phyloP scores from a whole-genome alignment of 2,329 filamentous ascomycete species.

The Eurotiales sp. region DNA sequence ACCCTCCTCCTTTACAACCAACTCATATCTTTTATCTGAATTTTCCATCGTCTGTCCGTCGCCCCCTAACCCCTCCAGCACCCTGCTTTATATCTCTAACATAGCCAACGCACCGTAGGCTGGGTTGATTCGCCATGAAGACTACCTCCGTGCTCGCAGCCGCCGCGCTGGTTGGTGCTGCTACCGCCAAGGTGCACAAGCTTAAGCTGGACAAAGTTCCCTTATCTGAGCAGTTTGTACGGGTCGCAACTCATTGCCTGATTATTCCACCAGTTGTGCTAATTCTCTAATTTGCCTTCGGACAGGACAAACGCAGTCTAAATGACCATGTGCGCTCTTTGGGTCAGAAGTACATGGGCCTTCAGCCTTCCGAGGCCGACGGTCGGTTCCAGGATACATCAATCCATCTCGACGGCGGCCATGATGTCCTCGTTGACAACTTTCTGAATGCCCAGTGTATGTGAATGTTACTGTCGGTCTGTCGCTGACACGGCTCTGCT shows the following conservation, averaged over 20 bases:
- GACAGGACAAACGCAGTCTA: conserved; percentile 71
- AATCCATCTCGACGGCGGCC: conserved; percentile 61
- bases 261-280: neutral
- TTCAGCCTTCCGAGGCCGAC: conserved; percentile 64
- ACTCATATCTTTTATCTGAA: neutral
- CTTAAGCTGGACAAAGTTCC: conserved; percentile 98
- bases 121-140: conserved; percentile 64
- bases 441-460: conserved; percentile 98
- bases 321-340: conserved; percentile 76
- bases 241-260: conserved; percentile 32
- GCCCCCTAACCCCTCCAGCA: neutral
- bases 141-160: conserved; percentile 72
- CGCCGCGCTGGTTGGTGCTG: conserved; percentile 75
- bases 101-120: conserved; percentile 9
- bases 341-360: conserved; percentile 93
- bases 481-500: neutral
- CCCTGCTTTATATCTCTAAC: conserved; percentile 14
- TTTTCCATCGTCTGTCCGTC: neutral
- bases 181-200: conserved; percentile 84
- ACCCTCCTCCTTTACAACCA: conserved; percentile 18
- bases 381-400: conserved; percentile 76
- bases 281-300: conserved; percentile 15
- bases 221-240: conserved; percentile 84
- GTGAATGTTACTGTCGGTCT: conserved; percentile 32
- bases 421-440: conserved; percentile 89